Base-by-base conservation (phyloP, 2,329 filamentous ascomycete genomes). In the Colletotrichum musae region DNA sequence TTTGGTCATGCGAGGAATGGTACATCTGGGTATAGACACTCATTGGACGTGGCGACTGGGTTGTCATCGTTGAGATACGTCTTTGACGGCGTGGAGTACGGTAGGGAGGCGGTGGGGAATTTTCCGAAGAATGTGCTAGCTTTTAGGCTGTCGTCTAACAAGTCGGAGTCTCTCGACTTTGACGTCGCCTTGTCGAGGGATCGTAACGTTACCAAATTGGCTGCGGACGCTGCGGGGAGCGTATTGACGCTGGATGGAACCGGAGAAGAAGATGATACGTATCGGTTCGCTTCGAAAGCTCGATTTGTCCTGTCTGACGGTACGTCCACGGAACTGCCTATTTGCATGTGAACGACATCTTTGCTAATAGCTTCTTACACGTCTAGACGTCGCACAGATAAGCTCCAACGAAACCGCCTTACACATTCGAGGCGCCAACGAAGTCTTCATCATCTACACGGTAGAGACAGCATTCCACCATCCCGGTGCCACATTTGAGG, bases 81-180 rank as follows among this genome's bases (percentile, higher is more conserved):
- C 15, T 39, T 50, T 41, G 15, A 9, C 1, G 50, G 51, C 13
- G 59, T 72, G 3, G 65, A 60, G 12, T 74, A 72, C 32, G 60
- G 52, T 18, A 54, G 75, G 12, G 74, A 75, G 50, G 66, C 62
- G 39, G 47, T 75, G 36, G 70, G 68, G 13, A 75, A 70, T 56
- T 63, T 71, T 45, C 74, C 74, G 18, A 68, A 72, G 28, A 68
- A 73, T 45, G 62, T 76, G 3, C 50, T 75, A 16, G 73, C 59
- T 10, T 71, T 74, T 28, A 71, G 68, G 9, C 16, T 75, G n/a
- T 69, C 62, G 10, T 72, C 72, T 2, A 72, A 62, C 50, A 60
- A 72, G 45, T 59, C 72, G 12, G 58, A 70, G 3, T 68, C 47
- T 15, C 16, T 54, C 7, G 45, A 53, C 39, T 36, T 62, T 3